Percentiles rank a stretch among this genome's conserved stretches.
Conservation (phyloP, 2,329 filamentous ascomycete species). For the Penicillium sp. region DNA sequence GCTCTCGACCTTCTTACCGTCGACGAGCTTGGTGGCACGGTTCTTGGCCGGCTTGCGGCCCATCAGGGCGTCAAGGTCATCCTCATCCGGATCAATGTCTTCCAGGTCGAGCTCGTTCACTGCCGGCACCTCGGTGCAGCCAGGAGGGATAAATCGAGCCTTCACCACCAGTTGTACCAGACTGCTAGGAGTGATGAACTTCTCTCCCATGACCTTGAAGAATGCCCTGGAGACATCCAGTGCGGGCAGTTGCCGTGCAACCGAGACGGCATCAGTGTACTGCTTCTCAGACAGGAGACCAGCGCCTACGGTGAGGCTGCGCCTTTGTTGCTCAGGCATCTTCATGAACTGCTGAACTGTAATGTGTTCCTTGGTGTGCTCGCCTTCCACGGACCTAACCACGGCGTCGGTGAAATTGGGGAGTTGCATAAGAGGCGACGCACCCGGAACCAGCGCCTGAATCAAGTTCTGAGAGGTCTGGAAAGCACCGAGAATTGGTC, state of each 20-base stretch:
- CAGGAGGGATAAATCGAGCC: conserved; percentile 87
- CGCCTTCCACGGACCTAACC: conserved; percentile 50
- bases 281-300: conserved; percentile 70
- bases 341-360: conserved; percentile 87
- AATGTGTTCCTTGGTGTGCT: conserved; percentile 68
- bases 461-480: conserved; percentile 80
- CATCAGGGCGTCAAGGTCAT: conserved; percentile 80
- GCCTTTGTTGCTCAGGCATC: conserved; percentile 71
- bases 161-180: conserved; percentile 94
- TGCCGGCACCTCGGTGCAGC: conserved; percentile 69
- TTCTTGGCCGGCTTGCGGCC: conserved; percentile 66
- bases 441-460: conserved; percentile 79
- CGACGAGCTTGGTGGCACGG: conserved; percentile 60
- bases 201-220: conserved; percentile 97
- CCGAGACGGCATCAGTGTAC: conserved; percentile 70
- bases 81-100: conserved; percentile 89
- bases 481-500: conserved; percentile 79
- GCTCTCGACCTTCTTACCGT: conserved; percentile 53
- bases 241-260: conserved; percentile 80
- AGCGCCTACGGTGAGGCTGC: conserved; percentile 66
- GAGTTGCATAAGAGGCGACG: conserved; percentile 86
- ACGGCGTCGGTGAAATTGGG: conserved; percentile 73
- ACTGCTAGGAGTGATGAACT: conserved; percentile 85
- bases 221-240: conserved; percentile 88
- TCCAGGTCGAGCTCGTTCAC: conserved; percentile 78